These are phyloP conservation scores for Ceratocystis eucalypticola DNA, from an alignment of 2,329 filamentous ascomycete genomes.

Conservation along the genomic window DNA sequence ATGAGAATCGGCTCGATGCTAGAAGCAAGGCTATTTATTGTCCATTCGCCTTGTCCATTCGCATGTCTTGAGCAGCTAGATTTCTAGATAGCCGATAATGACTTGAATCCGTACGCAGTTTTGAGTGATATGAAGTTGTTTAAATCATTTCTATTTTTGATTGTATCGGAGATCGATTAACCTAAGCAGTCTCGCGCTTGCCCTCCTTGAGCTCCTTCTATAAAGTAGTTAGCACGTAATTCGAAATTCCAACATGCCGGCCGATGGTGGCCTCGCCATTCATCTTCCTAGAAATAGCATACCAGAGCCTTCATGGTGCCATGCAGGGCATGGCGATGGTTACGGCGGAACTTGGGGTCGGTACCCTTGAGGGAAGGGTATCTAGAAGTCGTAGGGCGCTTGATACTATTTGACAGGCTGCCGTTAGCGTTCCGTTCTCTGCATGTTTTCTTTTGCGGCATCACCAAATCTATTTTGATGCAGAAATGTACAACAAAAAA, in stretches of 20 bases:
- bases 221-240: slow-evolving; percentile 27
- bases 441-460: background rate
- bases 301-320: slow-evolving; percentile 97
- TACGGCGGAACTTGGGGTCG: slow-evolving; percentile 99
- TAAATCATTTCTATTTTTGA: slow-evolving; percentile 20
- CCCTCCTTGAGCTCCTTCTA: slow-evolving; percentile 97
- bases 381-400: slow-evolving; percentile 98
- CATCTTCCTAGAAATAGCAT: slow-evolving; percentile 31
- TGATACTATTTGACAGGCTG: slow-evolving; percentile 59
- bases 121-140: slow-evolving; percentile 6
- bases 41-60: too few species aligned
- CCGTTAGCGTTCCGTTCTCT: background rate
- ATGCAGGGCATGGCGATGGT: slow-evolving; percentile 99
- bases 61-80: background rate
- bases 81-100: too few species aligned
- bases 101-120: too few species aligned
- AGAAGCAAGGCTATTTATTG: too few species aligned
- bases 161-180: slow-evolving; percentile 17
- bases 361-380: slow-evolving; percentile 98
- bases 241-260: background rate
- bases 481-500: background rate
- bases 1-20: too few species aligned
- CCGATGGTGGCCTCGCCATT: background rate
- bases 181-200: slow-evolving; percentile 76
- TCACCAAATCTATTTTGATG: background rate